Percentiles rank a stretch among this genome's conserved stretches.
These are phyloP conservation scores for Sarocladium strictum DNA, from an alignment of 2,329 filamentous ascomycete genomes.

Conservation along the genomic window DNA sequence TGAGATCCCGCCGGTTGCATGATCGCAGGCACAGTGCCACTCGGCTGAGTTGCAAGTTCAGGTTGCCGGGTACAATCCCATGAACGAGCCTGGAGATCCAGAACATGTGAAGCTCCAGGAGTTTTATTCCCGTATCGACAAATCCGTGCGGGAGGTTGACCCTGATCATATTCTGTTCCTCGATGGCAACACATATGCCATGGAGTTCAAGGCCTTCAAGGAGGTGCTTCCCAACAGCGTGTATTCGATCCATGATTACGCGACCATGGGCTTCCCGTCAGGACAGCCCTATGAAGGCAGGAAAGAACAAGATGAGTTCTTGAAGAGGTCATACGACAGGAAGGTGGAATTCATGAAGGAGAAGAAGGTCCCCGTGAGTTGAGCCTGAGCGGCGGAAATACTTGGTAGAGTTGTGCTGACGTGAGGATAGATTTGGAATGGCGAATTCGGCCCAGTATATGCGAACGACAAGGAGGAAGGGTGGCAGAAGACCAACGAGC, in stretches of 20 bases:
- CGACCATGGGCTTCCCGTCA: constrained; percentile 41
- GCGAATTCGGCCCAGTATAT: constrained; percentile 47
- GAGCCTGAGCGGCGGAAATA: neutral
- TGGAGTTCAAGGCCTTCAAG: constrained; percentile 23
- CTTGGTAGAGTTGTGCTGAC: neutral
- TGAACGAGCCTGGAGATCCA: constrained; percentile 24
- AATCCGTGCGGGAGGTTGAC: constrained; percentile 30
- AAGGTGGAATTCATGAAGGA: constrained; percentile 37
- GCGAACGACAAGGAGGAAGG: constrained; percentile 19
- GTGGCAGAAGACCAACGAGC: constrained; percentile 23
- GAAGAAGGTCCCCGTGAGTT: constrained; percentile 14
- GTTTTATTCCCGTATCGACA: constrained; percentile 35
- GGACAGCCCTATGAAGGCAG: constrained; percentile 30
- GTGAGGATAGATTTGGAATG: constrained; percentile 3
- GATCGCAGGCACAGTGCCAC: neutral
- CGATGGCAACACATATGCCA: constrained; percentile 38
- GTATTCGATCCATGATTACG: constrained; percentile 49
- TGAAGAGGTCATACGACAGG: constrained; percentile 26
- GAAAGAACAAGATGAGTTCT: constrained; percentile 29
- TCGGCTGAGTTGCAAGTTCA: neutral
- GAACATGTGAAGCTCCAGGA: constrained; percentile 27
- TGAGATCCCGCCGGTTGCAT: no score
- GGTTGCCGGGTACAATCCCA: constrained; percentile 31
- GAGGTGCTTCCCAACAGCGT: constrained; percentile 38
- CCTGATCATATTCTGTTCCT: constrained; percentile 42